Percentiles rank a stretch among this genome's conserved stretches.
Conservation (phyloP, 495 filamentous ascomycete species). For the Penicillium canescens region DNA sequence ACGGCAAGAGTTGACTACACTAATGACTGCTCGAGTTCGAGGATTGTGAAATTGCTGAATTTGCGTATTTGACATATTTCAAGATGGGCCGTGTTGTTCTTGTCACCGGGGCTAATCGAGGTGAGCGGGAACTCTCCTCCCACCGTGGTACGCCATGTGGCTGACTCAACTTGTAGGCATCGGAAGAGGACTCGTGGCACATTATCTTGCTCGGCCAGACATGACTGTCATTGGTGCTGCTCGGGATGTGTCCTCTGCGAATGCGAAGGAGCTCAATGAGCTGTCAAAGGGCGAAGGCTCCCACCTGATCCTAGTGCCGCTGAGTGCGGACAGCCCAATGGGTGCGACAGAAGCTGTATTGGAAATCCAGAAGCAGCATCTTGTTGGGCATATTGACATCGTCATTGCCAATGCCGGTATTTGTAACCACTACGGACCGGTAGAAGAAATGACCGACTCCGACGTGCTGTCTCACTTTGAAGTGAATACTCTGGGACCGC, state of each 20-base stretch:
- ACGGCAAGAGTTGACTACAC: no score
- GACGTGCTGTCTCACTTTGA: conserved; percentile 35
- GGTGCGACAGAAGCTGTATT: conserved; percentile 15
- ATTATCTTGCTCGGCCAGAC: conserved; percentile 39
- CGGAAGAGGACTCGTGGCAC: conserved; percentile 38
- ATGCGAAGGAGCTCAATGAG: conserved; percentile 15
- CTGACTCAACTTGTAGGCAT: conserved; percentile 38
- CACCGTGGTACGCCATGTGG: neutral
- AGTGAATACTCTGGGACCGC: conserved; percentile 39
- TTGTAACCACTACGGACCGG: conserved; percentile 23
- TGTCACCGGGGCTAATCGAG: conserved; percentile 24
- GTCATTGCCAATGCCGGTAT: conserved; percentile 53
- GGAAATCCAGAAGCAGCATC: conserved; percentile 10
- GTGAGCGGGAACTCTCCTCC: conserved; percentile 1
- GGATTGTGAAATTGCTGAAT: no score
- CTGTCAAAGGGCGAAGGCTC: conserved; percentile 29
- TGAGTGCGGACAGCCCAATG: conserved; percentile 33
- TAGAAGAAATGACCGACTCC: conserved; percentile 22
- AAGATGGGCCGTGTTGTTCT: no score
- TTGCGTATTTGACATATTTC: no score
- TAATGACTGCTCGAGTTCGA: no score
- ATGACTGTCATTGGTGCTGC: conserved; percentile 48
- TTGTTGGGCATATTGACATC: conserved; percentile 37
- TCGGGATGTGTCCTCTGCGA: conserved; percentile 25
- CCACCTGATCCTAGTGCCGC: conserved; percentile 35